Evolutionary conservation across 179 eudicot species (phyloP).

Genomic region (Monotropa hypopitys): DNA sequence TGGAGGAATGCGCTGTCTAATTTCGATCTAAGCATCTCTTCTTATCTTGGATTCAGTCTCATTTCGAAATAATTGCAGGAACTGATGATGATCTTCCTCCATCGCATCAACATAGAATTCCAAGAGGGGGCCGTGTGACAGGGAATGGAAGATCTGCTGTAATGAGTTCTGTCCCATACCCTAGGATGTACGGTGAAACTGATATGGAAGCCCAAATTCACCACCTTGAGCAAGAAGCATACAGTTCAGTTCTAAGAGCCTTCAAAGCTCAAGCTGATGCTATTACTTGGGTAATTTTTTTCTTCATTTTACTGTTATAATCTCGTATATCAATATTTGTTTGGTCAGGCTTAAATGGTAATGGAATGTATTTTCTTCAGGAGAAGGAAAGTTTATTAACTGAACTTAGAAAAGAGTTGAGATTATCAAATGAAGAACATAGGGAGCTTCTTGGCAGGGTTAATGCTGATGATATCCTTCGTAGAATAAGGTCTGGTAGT

Average conservation of each 20-base stretch:
- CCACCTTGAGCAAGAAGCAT: constrained; percentile 70
- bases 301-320: background rate
- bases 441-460: constrained; percentile 57
- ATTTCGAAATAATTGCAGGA: constrained; percentile 26
- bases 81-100: constrained; percentile 65
- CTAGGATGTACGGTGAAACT: constrained; percentile 37
- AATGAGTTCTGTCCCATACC: constrained; percentile 30
- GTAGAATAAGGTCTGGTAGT: constrained; percentile 48
- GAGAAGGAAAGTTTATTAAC: constrained; percentile 69
- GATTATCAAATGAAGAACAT: constrained; percentile 69
- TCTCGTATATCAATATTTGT: constrained; percentile 12
- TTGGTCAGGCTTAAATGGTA: constrained; percentile 14
- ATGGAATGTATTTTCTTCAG: constrained; percentile 33
- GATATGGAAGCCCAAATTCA: constrained; percentile 68
- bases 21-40: too few species aligned
- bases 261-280: constrained; percentile 76
- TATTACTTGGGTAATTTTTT: constrained; percentile 49
- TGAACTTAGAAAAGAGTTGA: constrained; percentile 63
- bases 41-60: too few species aligned
- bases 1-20: background rate
- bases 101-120: constrained; percentile 40
- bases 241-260: constrained; percentile 58
- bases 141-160: constrained; percentile 53
- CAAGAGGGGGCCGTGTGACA: constrained; percentile 40
- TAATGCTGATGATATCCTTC: constrained; percentile 46